Evolutionary conservation across 768 basidiomycete genomes (phyloP).

Genomic region (Pleurotus salmoneostramineus): DNA sequence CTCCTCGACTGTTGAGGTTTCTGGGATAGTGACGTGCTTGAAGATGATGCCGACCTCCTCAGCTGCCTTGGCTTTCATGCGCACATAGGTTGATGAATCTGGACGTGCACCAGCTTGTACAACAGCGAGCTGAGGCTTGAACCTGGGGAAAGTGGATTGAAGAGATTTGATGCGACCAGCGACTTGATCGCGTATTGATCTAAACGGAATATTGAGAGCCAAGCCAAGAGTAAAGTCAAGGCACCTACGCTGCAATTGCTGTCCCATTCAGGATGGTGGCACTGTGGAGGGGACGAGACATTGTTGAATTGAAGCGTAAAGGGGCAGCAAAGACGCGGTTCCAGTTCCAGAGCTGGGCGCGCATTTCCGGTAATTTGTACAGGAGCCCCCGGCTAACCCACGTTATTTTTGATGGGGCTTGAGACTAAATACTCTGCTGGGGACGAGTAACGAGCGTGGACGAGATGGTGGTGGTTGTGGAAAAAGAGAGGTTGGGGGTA

Average conservation of each 20-base stretch:
- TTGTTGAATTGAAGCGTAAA: constrained; percentile 3
- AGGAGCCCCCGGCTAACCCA: background rate
- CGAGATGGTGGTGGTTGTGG: constrained; percentile 9
- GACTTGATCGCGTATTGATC: constrained; percentile 77
- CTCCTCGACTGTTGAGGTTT: constrained; percentile 65
- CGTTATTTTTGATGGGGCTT: constrained; percentile 4
- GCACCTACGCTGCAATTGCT: constrained; percentile 73
- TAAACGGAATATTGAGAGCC: constrained; percentile 25
- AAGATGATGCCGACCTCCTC: constrained; percentile 90
- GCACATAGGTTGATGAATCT: constrained; percentile 89
- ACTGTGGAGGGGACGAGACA: constrained; percentile 10
- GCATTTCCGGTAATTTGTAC: constrained; percentile 7
- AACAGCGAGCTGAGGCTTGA: constrained; percentile 87
- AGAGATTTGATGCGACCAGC: constrained; percentile 62
- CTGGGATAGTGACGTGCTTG: constrained; percentile 73
- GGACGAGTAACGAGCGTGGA: constrained; percentile 7
- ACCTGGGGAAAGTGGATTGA: constrained; percentile 74
- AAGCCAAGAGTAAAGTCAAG: constrained; percentile 2
- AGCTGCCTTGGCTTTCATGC: constrained; percentile 97
- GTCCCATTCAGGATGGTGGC: constrained; percentile 78
- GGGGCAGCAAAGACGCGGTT: constrained; percentile 1
- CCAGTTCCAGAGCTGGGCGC: background rate
- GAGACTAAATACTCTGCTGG: background rate
- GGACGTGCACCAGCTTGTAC: constrained; percentile 91
- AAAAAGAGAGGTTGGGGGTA: background rate